Conservation (phyloP, 2,329 filamentous ascomycete species). For the Talaromyces pinophilus region DNA sequence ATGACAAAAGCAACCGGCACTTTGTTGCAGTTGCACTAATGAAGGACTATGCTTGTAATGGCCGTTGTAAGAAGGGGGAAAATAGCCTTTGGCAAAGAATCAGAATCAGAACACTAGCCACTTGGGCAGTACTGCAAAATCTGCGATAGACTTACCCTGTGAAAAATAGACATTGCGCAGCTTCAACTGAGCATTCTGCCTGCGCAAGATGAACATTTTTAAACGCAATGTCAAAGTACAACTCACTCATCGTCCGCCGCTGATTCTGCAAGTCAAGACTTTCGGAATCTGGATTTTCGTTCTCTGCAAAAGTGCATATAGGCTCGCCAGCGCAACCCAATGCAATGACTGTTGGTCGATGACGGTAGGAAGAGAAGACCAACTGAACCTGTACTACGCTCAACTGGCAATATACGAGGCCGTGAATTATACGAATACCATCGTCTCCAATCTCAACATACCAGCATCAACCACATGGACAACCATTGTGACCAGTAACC, state of each 20-base stretch:
- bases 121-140: neutral
- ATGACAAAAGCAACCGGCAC: conserved; percentile 53
- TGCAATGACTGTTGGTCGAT: conserved; percentile 35
- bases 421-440: no score
- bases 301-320: conserved; percentile 33
- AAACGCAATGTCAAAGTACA: conserved; percentile 52
- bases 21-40: conserved; percentile 54
- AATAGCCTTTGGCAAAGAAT: conserved; percentile 40
- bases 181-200: conserved; percentile 49
- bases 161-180: conserved; percentile 55
- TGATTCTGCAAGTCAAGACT: conserved; percentile 36
- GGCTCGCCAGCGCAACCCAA: conserved; percentile 52
- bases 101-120: neutral
- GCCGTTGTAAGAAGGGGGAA: conserved; percentile 53
- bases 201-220: conserved; percentile 52
- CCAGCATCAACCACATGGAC: no score
- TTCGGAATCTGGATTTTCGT: conserved; percentile 25
- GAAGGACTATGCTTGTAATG: conserved; percentile 57
- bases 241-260: conserved; percentile 42
- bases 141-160: conserved; percentile 44
- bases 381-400: no score
- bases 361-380: no score
- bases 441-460: no score
- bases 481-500: no score
- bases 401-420: no score